Evolutionary conservation across 2,329 filamentous ascomycete genomes (phyloP), one percentile per base, ranked within the genome.

Genomic region (Fusarium cicatricum): DNA sequence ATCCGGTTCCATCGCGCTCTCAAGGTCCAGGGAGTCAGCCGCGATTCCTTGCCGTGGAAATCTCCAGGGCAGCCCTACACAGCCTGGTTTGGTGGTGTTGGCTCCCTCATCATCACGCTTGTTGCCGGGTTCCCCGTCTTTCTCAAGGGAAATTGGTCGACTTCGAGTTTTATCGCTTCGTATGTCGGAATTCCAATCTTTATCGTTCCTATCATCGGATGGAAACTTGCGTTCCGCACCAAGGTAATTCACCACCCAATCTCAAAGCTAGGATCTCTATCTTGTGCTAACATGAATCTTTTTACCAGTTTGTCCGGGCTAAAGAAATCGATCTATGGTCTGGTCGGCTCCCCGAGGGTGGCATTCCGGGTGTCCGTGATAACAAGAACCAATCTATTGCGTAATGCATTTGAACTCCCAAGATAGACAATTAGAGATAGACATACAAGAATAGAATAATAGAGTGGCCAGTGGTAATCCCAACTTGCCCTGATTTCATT

Each of bases 51-150:
- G 4, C 84, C 85, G 0, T 87, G 81, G 76, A 75, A 68, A 44
- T 82, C 83, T 0, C 74, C 75, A 0, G 70, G 80, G 11, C 83
- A 86, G 70, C 85, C 90, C 0, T 92, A 88, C 68, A 85, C 85
- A 2, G 83, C 88, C 0, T 91, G 81, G 67, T 74, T 83, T 48
- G 80, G 82, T 10, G 80, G 91, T 2, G 70, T 82, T 14, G 69
- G 85, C 19, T 82, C 91, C 47, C 70, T 73, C 3, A 74, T 91
- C 21, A 78, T 93, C n/a, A 84, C 82, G 2, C 74, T 93, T 3
- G 87, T 90, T 64, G 91, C 91, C 66, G 90, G 90, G 1, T 94
- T 92, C 74, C 83, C 87, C 31, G 83, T 89, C 12, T 93, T 94
- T 71, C 89, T 88, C 71, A 84, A 85, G 0, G 75, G 79, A 8